phyloP scores from a whole-genome alignment of 2,329 filamentous ascomycete genomes.

The Fusarium austroafricanum region DNA sequence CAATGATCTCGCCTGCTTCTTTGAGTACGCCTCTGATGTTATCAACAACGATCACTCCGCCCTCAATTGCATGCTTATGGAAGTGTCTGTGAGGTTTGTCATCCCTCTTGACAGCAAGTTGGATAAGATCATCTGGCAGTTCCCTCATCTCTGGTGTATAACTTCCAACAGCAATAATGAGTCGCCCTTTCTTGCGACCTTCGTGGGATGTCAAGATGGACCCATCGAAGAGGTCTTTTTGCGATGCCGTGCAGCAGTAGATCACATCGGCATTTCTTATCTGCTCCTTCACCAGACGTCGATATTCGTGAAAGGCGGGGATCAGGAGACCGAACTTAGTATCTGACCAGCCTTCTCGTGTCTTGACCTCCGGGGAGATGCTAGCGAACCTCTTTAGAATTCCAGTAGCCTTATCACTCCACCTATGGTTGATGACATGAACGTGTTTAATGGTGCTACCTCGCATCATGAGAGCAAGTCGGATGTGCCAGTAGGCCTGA shows the following conservation, averaged over 20 bases:
- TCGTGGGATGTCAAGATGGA: conserved; percentile 77
- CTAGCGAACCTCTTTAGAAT: conserved; percentile 62
- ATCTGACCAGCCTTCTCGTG: conserved; percentile 70
- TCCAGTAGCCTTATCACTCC: conserved; percentile 66
- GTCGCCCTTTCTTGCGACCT: conserved; percentile 74
- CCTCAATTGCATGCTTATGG: conserved; percentile 74
- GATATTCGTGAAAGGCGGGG: conserved; percentile 75
- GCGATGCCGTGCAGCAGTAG: conserved; percentile 87
- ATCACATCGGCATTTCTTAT: conserved; percentile 81
- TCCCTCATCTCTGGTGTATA: conserved; percentile 82
- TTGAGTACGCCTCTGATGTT: conserved; percentile 82
- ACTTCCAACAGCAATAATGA: conserved; percentile 79
- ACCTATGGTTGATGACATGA: conserved; percentile 83
- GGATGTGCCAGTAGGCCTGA: conserved; percentile 95
- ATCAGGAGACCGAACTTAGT: conserved; percentile 78
- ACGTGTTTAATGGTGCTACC: conserved; percentile 79
- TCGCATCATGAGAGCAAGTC: conserved; percentile 81
- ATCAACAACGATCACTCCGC: conserved; percentile 76
- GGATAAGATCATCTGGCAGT: conserved; percentile 80
- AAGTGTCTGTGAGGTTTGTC: conserved; percentile 65
- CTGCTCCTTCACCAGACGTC: conserved; percentile 75
- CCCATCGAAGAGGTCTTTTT: conserved; percentile 78
- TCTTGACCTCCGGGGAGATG: conserved; percentile 58
- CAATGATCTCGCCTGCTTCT: conserved; percentile 88
- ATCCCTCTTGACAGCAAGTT: conserved; percentile 66